Conservation (phyloP, 2,329 filamentous ascomycete species). For the Calonectria multiphialidica region DNA sequence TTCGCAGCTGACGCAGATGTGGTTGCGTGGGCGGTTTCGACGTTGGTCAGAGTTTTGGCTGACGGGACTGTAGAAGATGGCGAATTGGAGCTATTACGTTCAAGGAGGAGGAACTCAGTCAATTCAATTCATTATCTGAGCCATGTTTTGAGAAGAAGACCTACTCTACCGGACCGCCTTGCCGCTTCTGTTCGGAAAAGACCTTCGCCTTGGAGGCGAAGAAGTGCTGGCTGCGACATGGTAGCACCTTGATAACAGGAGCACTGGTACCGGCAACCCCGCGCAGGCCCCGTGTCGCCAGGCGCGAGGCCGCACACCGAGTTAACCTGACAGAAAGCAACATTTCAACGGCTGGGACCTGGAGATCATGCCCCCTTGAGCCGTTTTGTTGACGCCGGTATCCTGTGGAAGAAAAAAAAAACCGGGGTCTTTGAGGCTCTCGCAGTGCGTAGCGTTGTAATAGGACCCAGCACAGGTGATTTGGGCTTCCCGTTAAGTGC, state of each 20-base stretch:
- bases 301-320: slow-evolving; percentile 1
- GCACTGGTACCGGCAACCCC: neutral
- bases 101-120: neutral
- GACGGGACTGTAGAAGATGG: slow-evolving; percentile 11
- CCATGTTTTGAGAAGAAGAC: neutral
- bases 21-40: slow-evolving; percentile 4
- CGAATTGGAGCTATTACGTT: slow-evolving; percentile 4
- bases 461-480: neutral
- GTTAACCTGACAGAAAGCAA: slow-evolving; percentile 22
- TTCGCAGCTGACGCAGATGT: neutral
- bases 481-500: neutral
- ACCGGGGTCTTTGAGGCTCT: neutral
- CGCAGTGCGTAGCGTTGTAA: neutral
- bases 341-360: slow-evolving; percentile 25
- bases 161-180: slow-evolving; percentile 13
- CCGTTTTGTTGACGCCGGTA: neutral
- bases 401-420: neutral
- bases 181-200: slow-evolving; percentile 27
- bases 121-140: slow-evolving; percentile 8
- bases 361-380: slow-evolving; percentile 17
- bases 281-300: neutral
- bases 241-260: neutral
- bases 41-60: neutral
- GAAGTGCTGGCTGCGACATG: neutral
- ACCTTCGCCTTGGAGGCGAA: slow-evolving; percentile 40